Percentiles rank a stretch among this genome's conserved stretches.
Evolutionary conservation across 169 alveolate genomes (phyloP).

Genomic region (Plasmodium gaboni): DNA sequence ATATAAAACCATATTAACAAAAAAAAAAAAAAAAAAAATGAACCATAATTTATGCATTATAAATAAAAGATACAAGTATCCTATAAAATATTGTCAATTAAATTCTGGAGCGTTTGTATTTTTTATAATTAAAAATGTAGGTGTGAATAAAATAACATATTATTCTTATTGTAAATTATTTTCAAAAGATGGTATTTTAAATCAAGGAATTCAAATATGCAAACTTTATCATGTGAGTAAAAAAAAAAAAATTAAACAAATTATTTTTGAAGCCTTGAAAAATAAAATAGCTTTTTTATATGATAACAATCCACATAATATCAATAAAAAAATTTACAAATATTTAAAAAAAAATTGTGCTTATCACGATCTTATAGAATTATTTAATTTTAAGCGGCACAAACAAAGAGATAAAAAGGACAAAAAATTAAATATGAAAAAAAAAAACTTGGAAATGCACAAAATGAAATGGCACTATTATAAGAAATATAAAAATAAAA

Average conservation of each 20-base stretch:
- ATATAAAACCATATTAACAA: constrained; percentile 5
- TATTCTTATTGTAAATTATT: constrained; percentile 22
- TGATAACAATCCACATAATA: neutral
- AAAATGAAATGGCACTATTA: neutral
- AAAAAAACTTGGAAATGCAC: neutral
- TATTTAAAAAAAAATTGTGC: constrained; percentile 23
- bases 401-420: neutral
- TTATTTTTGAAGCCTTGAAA: constrained; percentile 26
- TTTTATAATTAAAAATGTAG: constrained; percentile 20
- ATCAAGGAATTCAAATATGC: constrained; percentile 56
- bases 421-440: neutral
- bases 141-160: neutral
- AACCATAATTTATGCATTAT: constrained; percentile 1
- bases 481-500: neutral
- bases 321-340: neutral
- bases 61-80: constrained; percentile 4
- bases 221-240: constrained; percentile 14
- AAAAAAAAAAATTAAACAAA: neutral
- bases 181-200: constrained; percentile 14
- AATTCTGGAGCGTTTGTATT: constrained; percentile 14
- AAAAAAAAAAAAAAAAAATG: constrained; percentile 3
- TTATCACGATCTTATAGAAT: constrained; percentile 17
- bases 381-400: neutral
- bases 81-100: constrained; percentile 29
- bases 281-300: constrained; percentile 2